Evolutionary conservation across 2,329 filamentous ascomycete species (phyloP).

Genomic region (Sclerotinia borealis): DNA sequence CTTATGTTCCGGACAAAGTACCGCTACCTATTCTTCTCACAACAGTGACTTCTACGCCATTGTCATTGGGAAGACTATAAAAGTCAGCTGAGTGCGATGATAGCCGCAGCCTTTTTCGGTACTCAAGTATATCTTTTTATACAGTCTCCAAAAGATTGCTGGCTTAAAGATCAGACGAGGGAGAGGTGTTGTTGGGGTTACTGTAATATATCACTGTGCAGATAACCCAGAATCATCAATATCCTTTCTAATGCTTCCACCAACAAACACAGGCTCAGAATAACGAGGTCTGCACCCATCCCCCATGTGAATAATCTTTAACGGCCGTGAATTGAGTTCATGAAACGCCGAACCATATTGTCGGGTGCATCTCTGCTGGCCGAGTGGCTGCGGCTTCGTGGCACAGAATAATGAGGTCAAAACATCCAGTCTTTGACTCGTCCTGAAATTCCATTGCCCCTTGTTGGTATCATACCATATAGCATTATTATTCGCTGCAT

Average conservation of each 20-base stretch:
- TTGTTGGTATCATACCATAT: neutral
- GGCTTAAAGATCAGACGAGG: neutral
- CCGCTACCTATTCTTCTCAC: neutral
- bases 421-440: neutral
- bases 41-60: neutral
- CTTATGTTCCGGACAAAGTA: neutral
- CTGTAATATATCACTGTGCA: too few species aligned
- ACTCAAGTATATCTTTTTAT: too few species aligned
- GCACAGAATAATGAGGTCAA: neutral
- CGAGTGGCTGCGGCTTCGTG: neutral
- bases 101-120: neutral
- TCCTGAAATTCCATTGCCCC: neutral
- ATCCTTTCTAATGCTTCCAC: neutral
- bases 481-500: constrained; percentile 4
- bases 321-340: neutral
- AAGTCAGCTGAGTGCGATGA: neutral
- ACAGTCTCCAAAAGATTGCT: neutral
- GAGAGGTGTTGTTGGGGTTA: neutral
- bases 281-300: neutral
- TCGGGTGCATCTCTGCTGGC: neutral
- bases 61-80: too few species aligned
- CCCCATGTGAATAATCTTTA: neutral
- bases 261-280: neutral
- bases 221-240: neutral
- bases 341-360: neutral